Evolutionary conservation across 2,329 filamentous ascomycete species (phyloP).

Genomic region (Colletotrichum spaethianum): DNA sequence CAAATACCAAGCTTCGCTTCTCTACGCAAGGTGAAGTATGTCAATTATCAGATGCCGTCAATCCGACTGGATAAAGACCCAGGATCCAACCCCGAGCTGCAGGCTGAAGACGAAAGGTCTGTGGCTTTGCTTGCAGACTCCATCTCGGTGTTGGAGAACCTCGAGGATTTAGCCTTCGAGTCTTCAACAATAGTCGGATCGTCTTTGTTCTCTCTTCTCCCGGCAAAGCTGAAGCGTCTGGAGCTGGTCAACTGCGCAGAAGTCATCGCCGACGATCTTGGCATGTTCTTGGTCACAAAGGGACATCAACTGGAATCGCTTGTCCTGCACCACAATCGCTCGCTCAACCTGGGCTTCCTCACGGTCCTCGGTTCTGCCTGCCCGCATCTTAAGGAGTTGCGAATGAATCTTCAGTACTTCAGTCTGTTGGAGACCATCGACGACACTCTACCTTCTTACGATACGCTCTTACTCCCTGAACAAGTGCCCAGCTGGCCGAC

Average conservation of each 20-base stretch:
- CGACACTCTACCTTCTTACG: conserved; percentile 83
- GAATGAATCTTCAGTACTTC: conserved; percentile 85
- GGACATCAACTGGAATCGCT: conserved; percentile 78
- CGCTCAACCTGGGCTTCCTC: conserved; percentile 82
- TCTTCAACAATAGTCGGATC: conserved; percentile 81
- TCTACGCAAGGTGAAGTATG: conserved; percentile 70
- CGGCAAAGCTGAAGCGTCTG: conserved; percentile 75
- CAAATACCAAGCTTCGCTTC: conserved; percentile 67
- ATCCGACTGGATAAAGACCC: conserved; percentile 52
- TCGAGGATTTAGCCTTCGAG: conserved; percentile 80
- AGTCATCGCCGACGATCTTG: conserved; percentile 76
- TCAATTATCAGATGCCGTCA: conserved; percentile 74
- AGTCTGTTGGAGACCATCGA: conserved; percentile 76
- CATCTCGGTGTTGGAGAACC: conserved; percentile 67
- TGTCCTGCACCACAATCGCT: conserved; percentile 83
- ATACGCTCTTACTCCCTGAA: conserved; percentile 72
- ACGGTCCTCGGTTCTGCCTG: conserved; percentile 76
- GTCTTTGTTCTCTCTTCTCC: conserved; percentile 77
- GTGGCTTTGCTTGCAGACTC: conserved; percentile 60
- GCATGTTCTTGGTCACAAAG: conserved; percentile 75
- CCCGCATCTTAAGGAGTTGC: conserved; percentile 78
- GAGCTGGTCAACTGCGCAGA: conserved; percentile 86
- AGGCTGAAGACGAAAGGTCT: conserved; percentile 50
- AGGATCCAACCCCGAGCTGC: conserved; percentile 58
- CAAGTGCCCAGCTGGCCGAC: conserved; percentile 85